phyloP scores from a whole-genome alignment of 176 grass and related monocot species.

The Phyllostachys edulis region DNA sequence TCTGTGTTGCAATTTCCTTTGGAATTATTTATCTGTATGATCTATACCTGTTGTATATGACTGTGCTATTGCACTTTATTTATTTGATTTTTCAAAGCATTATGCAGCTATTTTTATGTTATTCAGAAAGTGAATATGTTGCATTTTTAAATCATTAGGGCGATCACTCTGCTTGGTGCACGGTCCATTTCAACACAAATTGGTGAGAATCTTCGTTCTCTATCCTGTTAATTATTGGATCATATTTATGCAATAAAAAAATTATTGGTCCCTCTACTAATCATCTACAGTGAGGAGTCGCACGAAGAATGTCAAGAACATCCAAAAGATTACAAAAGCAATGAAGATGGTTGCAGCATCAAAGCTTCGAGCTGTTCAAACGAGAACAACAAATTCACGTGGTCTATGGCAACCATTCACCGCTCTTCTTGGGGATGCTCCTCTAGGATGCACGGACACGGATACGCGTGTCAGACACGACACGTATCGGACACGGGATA shows the following conservation, averaged over 20 bases:
- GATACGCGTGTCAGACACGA: no score
- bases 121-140: background rate
- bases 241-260: background rate
- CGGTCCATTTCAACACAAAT: constrained; percentile 82
- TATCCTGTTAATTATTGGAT: background rate
- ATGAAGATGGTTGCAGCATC: constrained; percentile 99
- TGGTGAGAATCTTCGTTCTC: constrained; percentile 44
- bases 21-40: background rate
- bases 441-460: no score
- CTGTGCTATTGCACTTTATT: background rate
- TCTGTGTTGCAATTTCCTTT: background rate
- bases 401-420: constrained; percentile 92
- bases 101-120: background rate
- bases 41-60: background rate
- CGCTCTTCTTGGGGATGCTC: constrained; percentile 89
- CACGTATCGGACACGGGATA: no score
- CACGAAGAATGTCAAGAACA: constrained; percentile 98
- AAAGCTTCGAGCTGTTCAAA: constrained; percentile 89
- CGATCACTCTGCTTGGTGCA: constrained; percentile 52
- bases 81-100: background rate
- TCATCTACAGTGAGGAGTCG: constrained; percentile 66
- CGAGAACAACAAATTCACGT: constrained; percentile 83
- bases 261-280: background rate
- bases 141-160: constrained; percentile 48
- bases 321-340: constrained; percentile 97